phyloP scores from a whole-genome alignment of 1,284 basidiomycete species.

The Marasmius fiardii region DNA sequence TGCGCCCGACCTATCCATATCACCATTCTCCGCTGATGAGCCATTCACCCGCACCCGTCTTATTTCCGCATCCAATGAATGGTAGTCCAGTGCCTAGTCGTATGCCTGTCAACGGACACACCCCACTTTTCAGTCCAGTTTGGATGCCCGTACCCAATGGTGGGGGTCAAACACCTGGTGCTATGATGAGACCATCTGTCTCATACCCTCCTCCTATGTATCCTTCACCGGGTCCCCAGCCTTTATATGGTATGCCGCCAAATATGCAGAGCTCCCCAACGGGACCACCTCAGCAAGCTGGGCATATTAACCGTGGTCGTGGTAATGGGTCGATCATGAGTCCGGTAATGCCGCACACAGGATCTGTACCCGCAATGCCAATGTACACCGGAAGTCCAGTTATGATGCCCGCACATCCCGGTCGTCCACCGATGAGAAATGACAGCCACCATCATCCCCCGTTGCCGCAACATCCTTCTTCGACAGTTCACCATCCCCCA shows the following conservation, averaged over 20 bases:
- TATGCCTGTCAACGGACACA: slow-evolving; percentile 57
- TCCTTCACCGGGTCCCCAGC: slow-evolving; percentile 46
- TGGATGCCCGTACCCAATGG: slow-evolving; percentile 58
- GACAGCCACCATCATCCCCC: slow-evolving; percentile 23
- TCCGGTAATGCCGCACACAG: slow-evolving; percentile 60
- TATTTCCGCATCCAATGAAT: slow-evolving; percentile 58
- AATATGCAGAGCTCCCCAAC: slow-evolving; percentile 36
- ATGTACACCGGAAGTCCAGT: slow-evolving; percentile 70
- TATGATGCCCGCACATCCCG: slow-evolving; percentile 49
- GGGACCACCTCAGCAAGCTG: slow-evolving; percentile 39
- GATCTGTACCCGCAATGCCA: slow-evolving; percentile 31
- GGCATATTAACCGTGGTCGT: slow-evolving; percentile 40
- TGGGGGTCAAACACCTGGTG: slow-evolving; percentile 42
- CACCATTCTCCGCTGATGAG: slow-evolving; percentile 68
- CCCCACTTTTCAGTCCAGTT: slow-evolving; percentile 57
- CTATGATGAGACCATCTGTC: slow-evolving; percentile 50
- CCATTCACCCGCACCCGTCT: slow-evolving; percentile 61
- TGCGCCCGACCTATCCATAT: slow-evolving; percentile 52
- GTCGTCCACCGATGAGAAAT: slow-evolving; percentile 30
- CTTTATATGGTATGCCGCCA: slow-evolving; percentile 46
- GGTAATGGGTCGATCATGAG: slow-evolving; percentile 52
- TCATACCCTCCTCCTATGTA: slow-evolving; percentile 60
- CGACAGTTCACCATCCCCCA: slow-evolving; percentile 7
- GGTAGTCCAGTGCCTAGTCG: slow-evolving; percentile 60
- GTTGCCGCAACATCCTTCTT: slow-evolving; percentile 3